A percentile compares a stretch with the other conserved stretches of the same genome.
Evolutionary conservation across 345 rosid genomes (phyloP).

Genomic region (Turritis glabra): DNA sequence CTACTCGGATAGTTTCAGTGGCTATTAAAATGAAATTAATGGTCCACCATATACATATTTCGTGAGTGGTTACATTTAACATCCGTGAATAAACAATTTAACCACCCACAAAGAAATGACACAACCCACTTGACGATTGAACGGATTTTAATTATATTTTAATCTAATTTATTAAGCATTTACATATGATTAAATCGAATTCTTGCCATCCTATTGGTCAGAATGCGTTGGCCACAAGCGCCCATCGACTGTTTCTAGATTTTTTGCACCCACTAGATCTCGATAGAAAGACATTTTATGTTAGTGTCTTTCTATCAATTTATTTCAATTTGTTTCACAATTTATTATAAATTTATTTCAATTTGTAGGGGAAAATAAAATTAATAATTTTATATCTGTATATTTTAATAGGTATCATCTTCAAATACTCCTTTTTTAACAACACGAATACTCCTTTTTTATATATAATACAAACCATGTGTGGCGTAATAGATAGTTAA

Average conservation of each 20-base stretch:
- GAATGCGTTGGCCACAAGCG: constrained; percentile 30
- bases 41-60: constrained; percentile 10
- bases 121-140: constrained; percentile 20
- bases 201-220: constrained; percentile 3
- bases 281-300: neutral
- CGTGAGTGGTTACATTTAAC: constrained; percentile 16
- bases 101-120: constrained; percentile 10
- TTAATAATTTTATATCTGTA: neutral
- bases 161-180: neutral
- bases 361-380: neutral
- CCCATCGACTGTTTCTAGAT: constrained; percentile 8
- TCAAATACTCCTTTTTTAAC: neutral
- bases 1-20: neutral
- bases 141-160: too few relatives aligned
- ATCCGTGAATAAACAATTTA: constrained; percentile 25
- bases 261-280: constrained; percentile 27
- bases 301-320: neutral
- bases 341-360: neutral
- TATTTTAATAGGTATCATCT: neutral
- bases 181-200: neutral
- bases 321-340: neutral
- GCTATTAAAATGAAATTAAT: neutral
- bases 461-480: neutral
- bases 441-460: neutral
- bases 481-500: neutral